Evolutionary conservation across 2,329 filamentous ascomycete species (phyloP).

Genomic region (Thelonectria blattea): DNA sequence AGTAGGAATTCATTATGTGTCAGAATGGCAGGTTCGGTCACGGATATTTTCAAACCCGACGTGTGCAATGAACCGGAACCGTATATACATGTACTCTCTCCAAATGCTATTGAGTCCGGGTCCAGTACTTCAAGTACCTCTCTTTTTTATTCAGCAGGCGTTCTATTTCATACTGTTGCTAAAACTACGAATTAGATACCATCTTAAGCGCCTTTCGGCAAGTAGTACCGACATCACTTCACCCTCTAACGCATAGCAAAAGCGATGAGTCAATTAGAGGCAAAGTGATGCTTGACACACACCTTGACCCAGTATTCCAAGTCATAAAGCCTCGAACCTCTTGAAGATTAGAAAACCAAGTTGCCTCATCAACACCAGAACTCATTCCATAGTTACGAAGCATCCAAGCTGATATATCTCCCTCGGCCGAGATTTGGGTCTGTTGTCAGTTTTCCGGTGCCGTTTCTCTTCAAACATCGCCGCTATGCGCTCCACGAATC

Average conservation of each 20-base stretch:
- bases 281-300: conserved; percentile 5
- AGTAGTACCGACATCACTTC: background rate
- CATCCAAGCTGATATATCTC: no score
- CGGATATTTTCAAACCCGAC: no score
- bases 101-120: background rate
- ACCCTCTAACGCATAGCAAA: background rate
- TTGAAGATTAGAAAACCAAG: no score
- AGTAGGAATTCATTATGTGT: background rate
- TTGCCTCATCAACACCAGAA: no score
- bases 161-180: background rate
- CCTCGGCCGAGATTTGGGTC: no score
- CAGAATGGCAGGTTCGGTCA: no score
- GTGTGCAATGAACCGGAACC: background rate
- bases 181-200: background rate
- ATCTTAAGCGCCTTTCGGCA: background rate
- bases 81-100: background rate
- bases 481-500: no score
- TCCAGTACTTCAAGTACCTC: no score
- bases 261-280: background rate
- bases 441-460: no score
- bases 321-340: no score
- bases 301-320: background rate
- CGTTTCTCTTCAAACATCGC: no score
- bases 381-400: no score
- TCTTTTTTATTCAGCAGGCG: background rate